A percentile compares a stretch with the other conserved stretches of the same genome.
These are phyloP conservation scores for Zoysia pacifica DNA, from an alignment of 176 grass and related monocot species.

Conservation along the genomic window DNA sequence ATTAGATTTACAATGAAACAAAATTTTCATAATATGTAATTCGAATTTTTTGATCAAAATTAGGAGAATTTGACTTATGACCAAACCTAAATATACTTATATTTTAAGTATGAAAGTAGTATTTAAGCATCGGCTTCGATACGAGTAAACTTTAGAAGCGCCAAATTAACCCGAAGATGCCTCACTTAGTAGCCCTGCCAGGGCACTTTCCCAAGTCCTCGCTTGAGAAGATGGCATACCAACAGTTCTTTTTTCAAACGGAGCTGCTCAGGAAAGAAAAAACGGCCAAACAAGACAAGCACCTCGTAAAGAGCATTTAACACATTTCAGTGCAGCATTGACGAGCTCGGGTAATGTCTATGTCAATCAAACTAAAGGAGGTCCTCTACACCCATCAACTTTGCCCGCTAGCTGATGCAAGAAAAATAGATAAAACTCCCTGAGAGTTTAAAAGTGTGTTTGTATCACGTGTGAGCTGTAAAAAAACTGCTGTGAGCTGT, in stretches of 20 bases:
- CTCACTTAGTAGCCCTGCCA: neutral
- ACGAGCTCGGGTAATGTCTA: neutral
- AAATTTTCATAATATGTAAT: too few relatives aligned
- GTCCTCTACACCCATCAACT: neutral
- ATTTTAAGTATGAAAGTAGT: neutral
- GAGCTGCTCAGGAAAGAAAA: constrained; percentile 13
- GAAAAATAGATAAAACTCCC: neutral
- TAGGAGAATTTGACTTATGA: too few relatives aligned
- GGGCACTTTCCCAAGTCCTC: neutral
- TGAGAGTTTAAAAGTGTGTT: neutral
- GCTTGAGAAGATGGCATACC: constrained; percentile 22
- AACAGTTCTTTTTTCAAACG: constrained; percentile 30
- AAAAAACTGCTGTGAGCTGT: too few relatives aligned
- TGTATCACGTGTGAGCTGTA: neutral
- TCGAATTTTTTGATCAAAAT: too few relatives aligned
- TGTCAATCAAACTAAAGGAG: neutral
- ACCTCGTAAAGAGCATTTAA: constrained; percentile 17
- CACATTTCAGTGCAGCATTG: constrained; percentile 19
- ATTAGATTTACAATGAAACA: too few relatives aligned
- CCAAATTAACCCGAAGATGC: neutral
- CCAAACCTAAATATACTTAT: too few relatives aligned
- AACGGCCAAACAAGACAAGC: constrained; percentile 9
- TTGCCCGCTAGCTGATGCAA: neutral
- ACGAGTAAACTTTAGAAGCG: neutral
- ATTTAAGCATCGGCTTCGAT: neutral